Conservation (phyloP, 345 rosid genomes). For the Alliaria petiolata region DNA sequence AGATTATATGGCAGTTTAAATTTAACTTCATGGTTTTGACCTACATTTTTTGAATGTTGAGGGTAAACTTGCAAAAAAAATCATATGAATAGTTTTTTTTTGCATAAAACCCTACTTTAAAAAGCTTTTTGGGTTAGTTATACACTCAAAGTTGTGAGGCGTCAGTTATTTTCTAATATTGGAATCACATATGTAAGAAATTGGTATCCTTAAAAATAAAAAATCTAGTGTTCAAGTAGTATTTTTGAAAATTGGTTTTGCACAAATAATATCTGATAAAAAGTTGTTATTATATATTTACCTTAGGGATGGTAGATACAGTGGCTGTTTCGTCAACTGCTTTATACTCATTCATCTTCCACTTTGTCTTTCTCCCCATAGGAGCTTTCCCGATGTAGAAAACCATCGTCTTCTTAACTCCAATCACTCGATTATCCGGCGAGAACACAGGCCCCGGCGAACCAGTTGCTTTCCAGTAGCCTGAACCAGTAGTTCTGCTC, state of each 20-base stretch:
- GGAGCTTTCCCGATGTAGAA: slow-evolving; percentile 33
- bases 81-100: neutral
- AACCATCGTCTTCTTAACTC: slow-evolving; percentile 33
- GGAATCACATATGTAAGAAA: neutral
- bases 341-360: slow-evolving; percentile 38
- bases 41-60: too few relatives aligned
- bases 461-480: slow-evolving; percentile 37
- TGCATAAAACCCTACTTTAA: too few relatives aligned
- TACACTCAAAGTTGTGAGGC: neutral
- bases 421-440: slow-evolving; percentile 7
- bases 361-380: slow-evolving; percentile 25
- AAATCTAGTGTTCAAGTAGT: neutral
- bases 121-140: neutral
- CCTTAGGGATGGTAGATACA: slow-evolving; percentile 4
- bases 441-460: slow-evolving; percentile 22
- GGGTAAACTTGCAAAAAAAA: too few relatives aligned
- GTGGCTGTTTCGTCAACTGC: slow-evolving; percentile 13
- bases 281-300: neutral
- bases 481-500: slow-evolving; percentile 24
- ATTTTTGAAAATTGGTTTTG: neutral
- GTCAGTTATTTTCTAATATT: neutral
- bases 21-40: too few relatives aligned
- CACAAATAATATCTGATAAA: neutral
- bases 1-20: too few relatives aligned
- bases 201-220: neutral